Base-by-base conservation (phyloP, 2,329 filamentous ascomycete species). In the Apiospora sp. region DNA sequence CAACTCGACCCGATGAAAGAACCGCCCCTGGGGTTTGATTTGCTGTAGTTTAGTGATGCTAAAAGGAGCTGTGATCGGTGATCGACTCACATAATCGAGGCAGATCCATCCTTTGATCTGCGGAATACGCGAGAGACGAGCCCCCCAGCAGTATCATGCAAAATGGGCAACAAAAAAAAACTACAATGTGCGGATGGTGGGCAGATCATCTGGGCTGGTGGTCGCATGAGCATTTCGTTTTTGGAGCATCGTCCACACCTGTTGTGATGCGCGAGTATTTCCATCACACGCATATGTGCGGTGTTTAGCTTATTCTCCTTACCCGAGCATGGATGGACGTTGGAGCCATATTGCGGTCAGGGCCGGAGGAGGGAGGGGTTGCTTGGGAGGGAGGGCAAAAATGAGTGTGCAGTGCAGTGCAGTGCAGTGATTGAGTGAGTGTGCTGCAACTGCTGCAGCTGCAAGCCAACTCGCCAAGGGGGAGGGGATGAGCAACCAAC, bases 171-270 rank as follows among this genome's bases (percentile, higher is more conserved):
- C 27, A 4, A 30, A 30, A 30, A 30, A 30, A 64, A 64, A 41
- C 19, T 41, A 13, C 34, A 41, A 64, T n/a, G 30, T 61, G 30
- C 54, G 54, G 30, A 61, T 61, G 58, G 30, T 64, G 58, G 58
- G 34, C 58, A 64, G 58, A 64, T 64, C 58, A 64, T 41, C 58
- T 64, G 58, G 58, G 58, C 58, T 34, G 58, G 58, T 64, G 58
- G 34, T 14, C 58, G 58, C 58, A 64, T 64, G 58, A 64, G 34
- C 58, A 64, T 14, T 8, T 64, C 58, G 58, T 64, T 64, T 64
- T 41, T 64, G 58, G 58, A 64, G 34, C 58, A 64, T 64, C 58
- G 58, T 41, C 34, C 58, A 64, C 58, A 41, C 30, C 58, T 41
- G 22, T 64, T 64, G 22, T 64, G 34, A 64, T 64, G 34, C 58